phyloP scores from a whole-genome alignment of 1,284 basidiomycete genomes.

The Exobasidium rhododendri region DNA sequence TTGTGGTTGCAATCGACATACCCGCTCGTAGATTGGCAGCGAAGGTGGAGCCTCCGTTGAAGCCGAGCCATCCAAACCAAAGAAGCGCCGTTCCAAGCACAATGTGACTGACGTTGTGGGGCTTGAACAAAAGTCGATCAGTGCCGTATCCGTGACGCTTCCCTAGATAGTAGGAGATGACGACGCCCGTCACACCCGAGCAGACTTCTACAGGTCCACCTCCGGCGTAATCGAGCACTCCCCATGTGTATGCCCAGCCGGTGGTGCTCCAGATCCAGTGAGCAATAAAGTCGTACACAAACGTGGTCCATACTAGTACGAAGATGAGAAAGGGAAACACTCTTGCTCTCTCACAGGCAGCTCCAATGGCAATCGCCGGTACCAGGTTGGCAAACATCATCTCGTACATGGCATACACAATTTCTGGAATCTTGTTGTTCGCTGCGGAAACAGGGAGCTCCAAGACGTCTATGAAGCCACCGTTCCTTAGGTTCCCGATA shows the following conservation, averaged over 20 bases:
- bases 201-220: slow-evolving; percentile 91
- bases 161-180: slow-evolving; percentile 88
- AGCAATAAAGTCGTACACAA: slow-evolving; percentile 60
- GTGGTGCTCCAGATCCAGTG: slow-evolving; percentile 81
- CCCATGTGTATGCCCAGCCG: slow-evolving; percentile 87
- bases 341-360: slow-evolving; percentile 80
- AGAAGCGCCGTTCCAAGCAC: slow-evolving; percentile 81
- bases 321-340: slow-evolving; percentile 84
- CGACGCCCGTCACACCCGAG: slow-evolving; percentile 79
- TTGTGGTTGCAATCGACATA: slow-evolving; percentile 82
- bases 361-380: slow-evolving; percentile 61
- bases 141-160: slow-evolving; percentile 82
- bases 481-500: slow-evolving; percentile 69
- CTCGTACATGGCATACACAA: slow-evolving; percentile 58
- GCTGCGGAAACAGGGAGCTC: slow-evolving; percentile 70
- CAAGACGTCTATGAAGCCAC: slow-evolving; percentile 67
- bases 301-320: slow-evolving; percentile 77
- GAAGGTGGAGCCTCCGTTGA: slow-evolving; percentile 83
- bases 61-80: slow-evolving; percentile 95
- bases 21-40: slow-evolving; percentile 85
- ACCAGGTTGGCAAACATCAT: slow-evolving; percentile 58
- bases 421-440: slow-evolving; percentile 60
- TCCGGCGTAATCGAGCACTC: slow-evolving; percentile 74
- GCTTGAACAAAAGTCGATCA: slow-evolving; percentile 81
- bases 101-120: slow-evolving; percentile 86